Percentiles rank a stretch among this genome's conserved stretches.
Conservation (phyloP, 352 stramenopile genomes). For the Detonula confervacea region DNA sequence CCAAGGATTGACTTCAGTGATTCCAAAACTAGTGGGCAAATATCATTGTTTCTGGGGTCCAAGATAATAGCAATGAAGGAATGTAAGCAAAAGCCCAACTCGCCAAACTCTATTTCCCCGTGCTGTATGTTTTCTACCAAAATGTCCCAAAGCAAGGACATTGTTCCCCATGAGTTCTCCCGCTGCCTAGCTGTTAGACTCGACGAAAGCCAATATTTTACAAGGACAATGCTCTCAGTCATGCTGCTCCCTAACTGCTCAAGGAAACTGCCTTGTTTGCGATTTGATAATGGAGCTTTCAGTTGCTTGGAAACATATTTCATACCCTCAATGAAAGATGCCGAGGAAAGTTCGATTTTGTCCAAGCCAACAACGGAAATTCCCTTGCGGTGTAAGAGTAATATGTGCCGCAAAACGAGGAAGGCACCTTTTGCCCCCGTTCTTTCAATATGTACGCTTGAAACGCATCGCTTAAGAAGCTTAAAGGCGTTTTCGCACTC, state of each 20-base stretch:
- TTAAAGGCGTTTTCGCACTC: conserved; percentile 50
- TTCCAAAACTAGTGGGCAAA: conserved; percentile 38
- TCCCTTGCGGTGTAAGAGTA: conserved; percentile 50
- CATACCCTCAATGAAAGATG: conserved; percentile 63
- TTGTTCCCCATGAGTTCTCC: conserved; percentile 47
- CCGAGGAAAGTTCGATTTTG: conserved; percentile 40
- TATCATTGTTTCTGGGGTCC: conserved; percentile 45
- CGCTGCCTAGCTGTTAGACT: conserved; percentile 51
- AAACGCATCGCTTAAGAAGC: conserved; percentile 52
- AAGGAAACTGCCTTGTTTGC: conserved; percentile 36
- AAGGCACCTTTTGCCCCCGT: conserved; percentile 51
- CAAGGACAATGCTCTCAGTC: conserved; percentile 68
- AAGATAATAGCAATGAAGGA: conserved; percentile 61
- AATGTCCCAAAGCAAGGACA: conserved; percentile 60
- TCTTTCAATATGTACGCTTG: conserved; percentile 51
- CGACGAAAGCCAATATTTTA: conserved; percentile 62
- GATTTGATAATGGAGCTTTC: conserved; percentile 25
- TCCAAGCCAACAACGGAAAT: conserved; percentile 48
- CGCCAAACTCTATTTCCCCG: conserved; percentile 38
- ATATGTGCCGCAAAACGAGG: conserved; percentile 51
- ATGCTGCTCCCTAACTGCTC: conserved; percentile 62
- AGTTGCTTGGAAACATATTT: conserved; percentile 59
- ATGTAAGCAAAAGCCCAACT: conserved; percentile 69
- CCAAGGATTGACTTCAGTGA: conserved; percentile 46
- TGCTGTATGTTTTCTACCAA: conserved; percentile 53